Evolutionary conservation across 371 early-diverging fungal genomes (phyloP), one percentile per base, ranked within the genome.

Genomic region (Paraphysoderma sedebokerense): DNA sequence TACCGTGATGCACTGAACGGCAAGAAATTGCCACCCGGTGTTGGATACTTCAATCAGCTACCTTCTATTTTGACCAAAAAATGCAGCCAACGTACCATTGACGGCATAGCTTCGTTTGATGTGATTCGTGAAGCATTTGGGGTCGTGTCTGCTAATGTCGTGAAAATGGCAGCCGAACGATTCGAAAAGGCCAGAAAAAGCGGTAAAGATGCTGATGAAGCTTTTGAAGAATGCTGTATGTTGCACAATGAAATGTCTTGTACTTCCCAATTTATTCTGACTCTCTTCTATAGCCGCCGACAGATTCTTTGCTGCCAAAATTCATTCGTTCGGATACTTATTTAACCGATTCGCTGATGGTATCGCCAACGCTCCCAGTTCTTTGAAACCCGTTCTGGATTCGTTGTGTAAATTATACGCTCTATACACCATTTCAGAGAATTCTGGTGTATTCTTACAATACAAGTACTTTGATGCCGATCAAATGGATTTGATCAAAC

Each of bases 391-490:
- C 41, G 48, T 79, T 15, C 63, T 92, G 35, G 60, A 61, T 48
- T 69, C 69, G 36, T 68, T 89, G 46, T 85, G 86, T 48, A 59
- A 69, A 36, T 66, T 92, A 33, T 92, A 85, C 58, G 90, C 84
- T 49, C 66, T 85, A 6, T 79, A 82, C 69, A 74, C 79, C 30
- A 82, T 88, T 47, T 70, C 79, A 48, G 82, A 87, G 54, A 78
- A 89, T 60, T 65, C 82, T 19, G 87, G 87, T 17, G 81, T 81
- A 50, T 90, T 92, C 68, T 63, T 90, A 56, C 82, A 84, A 61
- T 81, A 79, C 49, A 77, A 76, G 28, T 90, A 81, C 68, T 84
- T 87, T 55, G 66, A 72, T 2, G 73, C 82, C 17, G 55, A 65
- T 23, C 90, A 92, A 64, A 67, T 80, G 47, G 72, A 76, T 47